phyloP scores from a whole-genome alignment of 2,329 filamentous ascomycete genomes.

The Eutypa lata region DNA sequence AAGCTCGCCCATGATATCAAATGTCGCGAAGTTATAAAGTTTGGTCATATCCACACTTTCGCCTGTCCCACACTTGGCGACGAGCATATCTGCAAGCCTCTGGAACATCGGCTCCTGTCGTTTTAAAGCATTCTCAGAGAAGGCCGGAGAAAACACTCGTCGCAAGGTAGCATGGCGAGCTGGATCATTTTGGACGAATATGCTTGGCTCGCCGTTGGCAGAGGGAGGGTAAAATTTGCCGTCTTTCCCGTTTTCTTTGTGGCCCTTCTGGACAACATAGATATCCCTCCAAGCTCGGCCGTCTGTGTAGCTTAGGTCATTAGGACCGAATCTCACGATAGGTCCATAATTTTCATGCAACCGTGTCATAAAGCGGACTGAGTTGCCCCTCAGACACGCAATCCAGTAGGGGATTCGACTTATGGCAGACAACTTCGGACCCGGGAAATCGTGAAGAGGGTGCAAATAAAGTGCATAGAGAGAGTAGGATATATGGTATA shows the following conservation, averaged over 20 bases:
- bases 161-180: conserved; percentile 2
- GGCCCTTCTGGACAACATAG: neutral
- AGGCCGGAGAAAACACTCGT: conserved; percentile 3
- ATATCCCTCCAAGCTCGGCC: conserved; percentile 2
- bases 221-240: neutral
- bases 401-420: conserved; percentile 23
- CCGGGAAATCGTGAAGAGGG: conserved; percentile 19
- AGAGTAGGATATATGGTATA: neutral
- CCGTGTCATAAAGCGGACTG: neutral
- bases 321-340: conserved; percentile 2
- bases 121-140: conserved; percentile 6
- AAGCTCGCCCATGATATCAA: conserved; percentile 9
- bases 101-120: conserved; percentile 10
- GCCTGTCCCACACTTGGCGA: conserved; percentile 3
- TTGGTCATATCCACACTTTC: conserved; percentile 3
- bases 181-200: conserved; percentile 5
- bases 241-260: conserved; percentile 3
- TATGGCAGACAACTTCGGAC: conserved; percentile 14
- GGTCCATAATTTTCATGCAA: neutral
- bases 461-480: conserved; percentile 21
- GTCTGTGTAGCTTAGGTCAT: conserved; percentile 2
- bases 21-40: conserved; percentile 7
- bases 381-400: neutral
- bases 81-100: conserved; percentile 1
- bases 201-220: neutral